Evolutionary conservation across 805 yeast genomes (phyloP).

Genomic region (Phaffomyces opuntiae): DNA sequence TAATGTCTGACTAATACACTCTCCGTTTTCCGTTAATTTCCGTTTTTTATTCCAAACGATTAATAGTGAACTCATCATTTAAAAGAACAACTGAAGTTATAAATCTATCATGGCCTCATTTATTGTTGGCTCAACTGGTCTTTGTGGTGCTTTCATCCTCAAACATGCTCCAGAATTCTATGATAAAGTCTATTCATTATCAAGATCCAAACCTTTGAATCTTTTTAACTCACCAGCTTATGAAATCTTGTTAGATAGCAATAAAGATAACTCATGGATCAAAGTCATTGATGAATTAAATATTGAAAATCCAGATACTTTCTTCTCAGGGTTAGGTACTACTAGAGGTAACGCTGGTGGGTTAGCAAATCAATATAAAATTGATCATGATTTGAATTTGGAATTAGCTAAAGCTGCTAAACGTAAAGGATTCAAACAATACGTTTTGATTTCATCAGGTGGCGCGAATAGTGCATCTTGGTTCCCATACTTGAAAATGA

Average conservation of each 20-base stretch:
- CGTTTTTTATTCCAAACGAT: no score
- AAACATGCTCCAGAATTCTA: constrained; percentile 34
- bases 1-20: no score
- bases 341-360: constrained; percentile 70
- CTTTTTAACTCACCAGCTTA: constrained; percentile 3
- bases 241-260: constrained; percentile 37
- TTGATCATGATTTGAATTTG: constrained; percentile 70
- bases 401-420: constrained; percentile 69
- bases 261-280: constrained; percentile 43
- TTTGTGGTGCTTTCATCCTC: constrained; percentile 58
- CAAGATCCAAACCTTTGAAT: constrained; percentile 34
- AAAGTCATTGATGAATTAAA: constrained; percentile 23
- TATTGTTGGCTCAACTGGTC: constrained; percentile 71
- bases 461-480: constrained; percentile 57
- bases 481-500: constrained; percentile 58
- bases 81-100: no score
- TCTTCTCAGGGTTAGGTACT: constrained; percentile 70
- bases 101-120: constrained; percentile 13
- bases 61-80: no score
- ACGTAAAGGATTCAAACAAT: constrained; percentile 58
- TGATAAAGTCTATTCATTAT: constrained; percentile 38
- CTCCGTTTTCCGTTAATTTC: no score
- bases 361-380: constrained; percentile 56
- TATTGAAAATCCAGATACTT: constrained; percentile 21
- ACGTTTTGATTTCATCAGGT: constrained; percentile 55